A percentile compares a stretch with the other conserved stretches of the same genome.
Conservation (phyloP, 108 stramenopile species). For the Cyclostephanos tholiformis region DNA sequence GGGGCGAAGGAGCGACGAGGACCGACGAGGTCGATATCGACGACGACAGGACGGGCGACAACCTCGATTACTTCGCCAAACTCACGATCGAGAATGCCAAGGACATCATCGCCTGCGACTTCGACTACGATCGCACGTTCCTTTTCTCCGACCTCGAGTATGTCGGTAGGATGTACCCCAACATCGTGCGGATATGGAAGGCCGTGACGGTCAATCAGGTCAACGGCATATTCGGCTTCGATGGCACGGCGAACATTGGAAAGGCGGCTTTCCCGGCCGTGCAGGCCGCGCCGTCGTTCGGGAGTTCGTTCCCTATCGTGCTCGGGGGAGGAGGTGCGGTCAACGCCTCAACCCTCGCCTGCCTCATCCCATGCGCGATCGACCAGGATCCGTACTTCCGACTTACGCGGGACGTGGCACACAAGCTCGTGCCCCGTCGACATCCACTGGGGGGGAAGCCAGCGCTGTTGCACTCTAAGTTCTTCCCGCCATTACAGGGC, state of each 20-base stretch:
- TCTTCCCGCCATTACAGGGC: constrained; percentile 98
- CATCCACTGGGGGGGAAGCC: constrained; percentile 90
- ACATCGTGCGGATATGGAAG: constrained; percentile 96
- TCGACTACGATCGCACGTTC: constrained; percentile 90
- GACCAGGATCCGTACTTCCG: constrained; percentile 99
- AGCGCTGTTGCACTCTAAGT: constrained; percentile 96
- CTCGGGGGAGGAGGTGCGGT: constrained; percentile 41
- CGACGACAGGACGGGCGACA: constrained; percentile 67
- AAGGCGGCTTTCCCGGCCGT: constrained; percentile 93
- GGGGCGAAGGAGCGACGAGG: constrained; percentile 1
- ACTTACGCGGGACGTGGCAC: constrained; percentile 98
- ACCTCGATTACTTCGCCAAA: constrained; percentile 84
- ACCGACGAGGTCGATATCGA: constrained; percentile 10
- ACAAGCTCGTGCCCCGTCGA: constrained; percentile 72
- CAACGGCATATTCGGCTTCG: constrained; percentile 97
- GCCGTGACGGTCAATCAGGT: constrained; percentile 93
- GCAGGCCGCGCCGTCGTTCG: constrained; percentile 97
- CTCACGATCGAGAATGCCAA: constrained; percentile 97
- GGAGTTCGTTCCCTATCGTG: constrained; percentile 86
- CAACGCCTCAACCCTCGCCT: constrained; percentile 63
- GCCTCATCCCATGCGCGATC: constrained; percentile 98
- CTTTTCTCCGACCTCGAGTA: constrained; percentile 96
- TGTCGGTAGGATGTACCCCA: constrained; percentile 96
- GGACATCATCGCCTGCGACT: constrained; percentile 99
- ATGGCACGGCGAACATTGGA: constrained; percentile 90